Percentiles rank a stretch among this genome's conserved stretches.
These are phyloP conservation scores for Chaetomiaceae sp. DNA, from an alignment of 2,329 filamentous ascomycete species.

Conservation along the genomic window DNA sequence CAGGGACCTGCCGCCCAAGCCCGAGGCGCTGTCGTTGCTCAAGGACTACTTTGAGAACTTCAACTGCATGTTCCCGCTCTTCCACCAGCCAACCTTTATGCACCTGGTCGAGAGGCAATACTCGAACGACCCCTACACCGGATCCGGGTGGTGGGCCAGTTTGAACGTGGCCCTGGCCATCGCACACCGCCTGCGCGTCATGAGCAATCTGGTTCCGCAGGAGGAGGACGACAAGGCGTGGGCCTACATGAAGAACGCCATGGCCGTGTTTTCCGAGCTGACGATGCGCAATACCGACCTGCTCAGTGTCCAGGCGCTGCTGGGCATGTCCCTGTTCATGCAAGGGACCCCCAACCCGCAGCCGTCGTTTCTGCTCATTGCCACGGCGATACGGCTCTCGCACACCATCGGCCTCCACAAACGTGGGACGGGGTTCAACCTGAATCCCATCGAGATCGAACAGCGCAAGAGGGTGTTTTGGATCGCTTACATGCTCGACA, in stretches of 20 bases:
- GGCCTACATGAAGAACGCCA: constrained; percentile 93
- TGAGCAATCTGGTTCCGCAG: constrained; percentile 86
- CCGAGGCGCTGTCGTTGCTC: constrained; percentile 81
- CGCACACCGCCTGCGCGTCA: constrained; percentile 83
- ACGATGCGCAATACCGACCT: constrained; percentile 96
- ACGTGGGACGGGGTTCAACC: constrained; percentile 83
- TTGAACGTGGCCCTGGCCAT: constrained; percentile 93
- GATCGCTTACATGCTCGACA: constrained; percentile 63
- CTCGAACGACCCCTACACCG: constrained; percentile 85
- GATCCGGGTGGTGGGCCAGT: constrained; percentile 97
- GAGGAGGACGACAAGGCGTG: constrained; percentile 94
- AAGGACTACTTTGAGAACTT: constrained; percentile 98
- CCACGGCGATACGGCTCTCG: constrained; percentile 82
- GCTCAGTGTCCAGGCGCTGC: constrained; percentile 85
- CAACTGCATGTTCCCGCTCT: constrained; percentile 97
- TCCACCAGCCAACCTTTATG: constrained; percentile 98
- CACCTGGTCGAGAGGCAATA: constrained; percentile 93
- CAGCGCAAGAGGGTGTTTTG: constrained; percentile 68
- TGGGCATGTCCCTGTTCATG: constrained; percentile 92
- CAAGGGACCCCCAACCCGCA: constrained; percentile 96
- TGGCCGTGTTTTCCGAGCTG: constrained; percentile 87
- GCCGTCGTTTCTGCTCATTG: constrained; percentile 84
- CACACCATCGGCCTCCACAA: constrained; percentile 97
- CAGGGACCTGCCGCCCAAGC: constrained; percentile 74
- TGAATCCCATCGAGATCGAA: constrained; percentile 91